Conservation (phyloP, 768 basidiomycete species). For the Thelephora ganbajun region DNA sequence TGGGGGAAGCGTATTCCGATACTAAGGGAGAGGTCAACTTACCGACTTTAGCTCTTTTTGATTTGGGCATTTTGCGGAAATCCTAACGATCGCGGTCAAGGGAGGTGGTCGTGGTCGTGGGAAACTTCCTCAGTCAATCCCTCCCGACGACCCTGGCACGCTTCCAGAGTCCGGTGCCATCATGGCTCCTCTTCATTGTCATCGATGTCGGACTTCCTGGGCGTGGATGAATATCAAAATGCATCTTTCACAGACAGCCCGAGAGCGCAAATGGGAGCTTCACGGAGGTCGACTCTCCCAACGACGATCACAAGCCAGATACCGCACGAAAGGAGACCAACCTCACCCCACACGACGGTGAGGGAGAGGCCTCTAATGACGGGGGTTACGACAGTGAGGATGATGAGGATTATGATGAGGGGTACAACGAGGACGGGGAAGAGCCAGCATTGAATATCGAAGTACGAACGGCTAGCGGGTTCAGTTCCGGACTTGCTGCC, state of each 20-base stretch:
- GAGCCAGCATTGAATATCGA: constrained; percentile 87
- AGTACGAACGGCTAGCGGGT: constrained; percentile 76
- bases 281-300: neutral
- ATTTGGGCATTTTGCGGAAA: constrained; percentile 81
- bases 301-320: neutral
- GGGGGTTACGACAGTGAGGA: constrained; percentile 38
- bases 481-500: constrained; percentile 61
- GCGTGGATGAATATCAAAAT: too few species aligned
- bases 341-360: too few species aligned
- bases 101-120: too few species aligned
- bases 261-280: too few species aligned
- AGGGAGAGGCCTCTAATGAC: constrained; percentile 12
- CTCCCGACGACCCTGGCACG: too few species aligned
- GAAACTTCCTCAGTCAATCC: too few species aligned
- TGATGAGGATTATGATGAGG: constrained; percentile 41
- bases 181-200: too few species aligned
- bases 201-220: too few species aligned
- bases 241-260: too few species aligned
- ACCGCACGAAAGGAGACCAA: too few species aligned
- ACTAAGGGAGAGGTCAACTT: constrained; percentile 18
- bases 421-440: constrained; percentile 82
- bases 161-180: too few species aligned
- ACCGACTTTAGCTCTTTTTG: constrained; percentile 84
- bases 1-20: constrained; percentile 17
- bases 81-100: too few species aligned